A percentile compares a stretch with the other conserved stretches of the same genome.
Conservation (phyloP, 2,329 filamentous ascomycete genomes). For the Teratosphaeria destructans region DNA sequence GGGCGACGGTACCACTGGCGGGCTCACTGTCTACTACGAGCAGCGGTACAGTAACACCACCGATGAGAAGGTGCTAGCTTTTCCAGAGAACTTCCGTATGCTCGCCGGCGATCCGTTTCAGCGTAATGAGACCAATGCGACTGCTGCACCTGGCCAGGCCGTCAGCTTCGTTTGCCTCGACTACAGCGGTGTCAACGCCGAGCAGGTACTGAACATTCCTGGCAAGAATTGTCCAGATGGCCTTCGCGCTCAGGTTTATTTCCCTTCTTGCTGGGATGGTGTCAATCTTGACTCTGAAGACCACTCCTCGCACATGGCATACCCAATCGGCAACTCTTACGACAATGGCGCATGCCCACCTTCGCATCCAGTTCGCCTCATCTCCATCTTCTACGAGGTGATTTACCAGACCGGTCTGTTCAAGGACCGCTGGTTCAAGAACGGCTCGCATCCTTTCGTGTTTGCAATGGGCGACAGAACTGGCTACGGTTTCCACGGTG, state of each 20-base stretch:
- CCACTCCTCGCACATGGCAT: constrained; percentile 57
- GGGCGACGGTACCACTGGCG: constrained; percentile 34
- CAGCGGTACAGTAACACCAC: constrained; percentile 23
- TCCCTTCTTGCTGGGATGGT: constrained; percentile 66
- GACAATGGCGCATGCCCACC: constrained; percentile 44
- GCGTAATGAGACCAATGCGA: constrained; percentile 47
- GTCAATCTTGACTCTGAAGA: constrained; percentile 45
- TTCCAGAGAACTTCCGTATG: constrained; percentile 63
- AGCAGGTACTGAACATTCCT: constrained; percentile 52
- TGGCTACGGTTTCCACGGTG: constrained; percentile 59
- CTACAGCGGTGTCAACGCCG: constrained; percentile 32
- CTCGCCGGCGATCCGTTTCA: constrained; percentile 53
- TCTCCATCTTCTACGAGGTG: constrained; percentile 52
- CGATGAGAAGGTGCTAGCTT: constrained; percentile 56
- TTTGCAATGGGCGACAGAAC: constrained; percentile 60
- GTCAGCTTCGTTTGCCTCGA: constrained; percentile 49
- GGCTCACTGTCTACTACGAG: constrained; percentile 68
- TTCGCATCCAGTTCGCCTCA: constrained; percentile 44
- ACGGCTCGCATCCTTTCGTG: constrained; percentile 49
- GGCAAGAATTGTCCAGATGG: constrained; percentile 56
- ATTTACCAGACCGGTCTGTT: constrained; percentile 44
- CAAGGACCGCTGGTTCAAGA: constrained; percentile 39
- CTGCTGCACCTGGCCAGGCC: constrained; percentile 37
- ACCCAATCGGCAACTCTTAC: constrained; percentile 37
- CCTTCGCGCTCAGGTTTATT: constrained; percentile 56